Conservation (phyloP, 2,329 filamentous ascomycete genomes). For the Cryphonectria parasitica region DNA sequence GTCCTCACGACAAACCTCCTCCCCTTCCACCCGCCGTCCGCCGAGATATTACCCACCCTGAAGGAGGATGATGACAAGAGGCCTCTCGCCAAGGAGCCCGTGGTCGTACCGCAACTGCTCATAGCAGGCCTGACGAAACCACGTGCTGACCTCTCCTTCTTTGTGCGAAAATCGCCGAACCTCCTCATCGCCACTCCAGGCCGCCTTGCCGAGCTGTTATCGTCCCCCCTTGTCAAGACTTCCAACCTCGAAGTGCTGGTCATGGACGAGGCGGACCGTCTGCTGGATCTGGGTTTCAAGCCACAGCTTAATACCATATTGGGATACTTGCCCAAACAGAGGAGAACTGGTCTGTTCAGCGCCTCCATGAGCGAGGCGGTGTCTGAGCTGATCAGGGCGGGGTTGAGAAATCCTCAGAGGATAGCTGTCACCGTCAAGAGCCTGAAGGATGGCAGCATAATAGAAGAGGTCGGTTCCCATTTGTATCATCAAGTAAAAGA, state of each 20-base stretch:
- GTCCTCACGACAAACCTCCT: constrained; percentile 74
- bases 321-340: constrained; percentile 83
- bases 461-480: constrained; percentile 59
- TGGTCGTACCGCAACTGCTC: constrained; percentile 83
- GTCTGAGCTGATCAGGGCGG: constrained; percentile 88
- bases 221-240: constrained; percentile 84
- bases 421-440: constrained; percentile 91
- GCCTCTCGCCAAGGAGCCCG: constrained; percentile 48
- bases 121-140: constrained; percentile 80
- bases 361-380: constrained; percentile 96
- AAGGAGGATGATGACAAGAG: constrained; percentile 58
- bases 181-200: constrained; percentile 90
- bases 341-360: constrained; percentile 90
- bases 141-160: constrained; percentile 83
- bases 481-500: background rate
- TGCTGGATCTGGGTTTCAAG: constrained; percentile 93
- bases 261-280: constrained; percentile 89
- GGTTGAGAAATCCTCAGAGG: constrained; percentile 90
- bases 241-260: constrained; percentile 91
- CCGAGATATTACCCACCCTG: constrained; percentile 62
- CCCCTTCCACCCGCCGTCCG: constrained; percentile 80
- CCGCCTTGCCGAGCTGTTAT: constrained; percentile 82
- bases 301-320: constrained; percentile 87
- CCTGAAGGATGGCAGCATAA: constrained; percentile 63
- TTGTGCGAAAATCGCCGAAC: constrained; percentile 84